phyloP scores from a whole-genome alignment of 177 flowering plant species.

The Telopea speciosissima region DNA sequence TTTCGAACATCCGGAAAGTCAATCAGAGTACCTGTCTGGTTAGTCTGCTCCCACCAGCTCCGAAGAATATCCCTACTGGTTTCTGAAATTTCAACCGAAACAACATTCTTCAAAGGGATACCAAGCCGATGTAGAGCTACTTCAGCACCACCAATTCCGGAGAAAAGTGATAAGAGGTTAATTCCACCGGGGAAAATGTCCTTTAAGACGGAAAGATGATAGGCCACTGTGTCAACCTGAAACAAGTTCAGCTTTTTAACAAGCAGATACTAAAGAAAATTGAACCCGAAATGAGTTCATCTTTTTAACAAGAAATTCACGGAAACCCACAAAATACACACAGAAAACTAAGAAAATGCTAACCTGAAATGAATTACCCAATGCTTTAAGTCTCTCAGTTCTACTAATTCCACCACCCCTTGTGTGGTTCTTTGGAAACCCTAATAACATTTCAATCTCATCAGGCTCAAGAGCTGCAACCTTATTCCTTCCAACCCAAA shows the following conservation, averaged over 20 bases:
- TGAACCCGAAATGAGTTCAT: no score
- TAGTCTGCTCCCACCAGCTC: constrained; percentile 94
- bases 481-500: constrained; percentile 91
- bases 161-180: constrained; percentile 73
- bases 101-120: constrained; percentile 64
- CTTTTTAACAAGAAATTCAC: no score
- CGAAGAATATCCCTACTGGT: constrained; percentile 54
- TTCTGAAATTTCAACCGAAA: constrained; percentile 80
- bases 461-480: constrained; percentile 87
- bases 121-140: constrained; percentile 89
- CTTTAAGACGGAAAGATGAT: constrained; percentile 81
- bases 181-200: constrained; percentile 66
- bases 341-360: background rate
- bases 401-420: constrained; percentile 89
- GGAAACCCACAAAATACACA: background rate
- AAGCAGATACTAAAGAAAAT: background rate
- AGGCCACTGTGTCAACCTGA: constrained; percentile 94
- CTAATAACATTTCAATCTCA: constrained; percentile 78
- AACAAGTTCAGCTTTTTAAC: background rate
- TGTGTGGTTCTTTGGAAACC: constrained; percentile 87
- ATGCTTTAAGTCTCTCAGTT: constrained; percentile 71
- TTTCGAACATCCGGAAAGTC: constrained; percentile 59
- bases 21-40: constrained; percentile 61
- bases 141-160: constrained; percentile 99
- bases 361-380: constrained; percentile 97